Base-by-base conservation (phyloP, 768 basidiomycete genomes). In the Cyathus striatus region DNA sequence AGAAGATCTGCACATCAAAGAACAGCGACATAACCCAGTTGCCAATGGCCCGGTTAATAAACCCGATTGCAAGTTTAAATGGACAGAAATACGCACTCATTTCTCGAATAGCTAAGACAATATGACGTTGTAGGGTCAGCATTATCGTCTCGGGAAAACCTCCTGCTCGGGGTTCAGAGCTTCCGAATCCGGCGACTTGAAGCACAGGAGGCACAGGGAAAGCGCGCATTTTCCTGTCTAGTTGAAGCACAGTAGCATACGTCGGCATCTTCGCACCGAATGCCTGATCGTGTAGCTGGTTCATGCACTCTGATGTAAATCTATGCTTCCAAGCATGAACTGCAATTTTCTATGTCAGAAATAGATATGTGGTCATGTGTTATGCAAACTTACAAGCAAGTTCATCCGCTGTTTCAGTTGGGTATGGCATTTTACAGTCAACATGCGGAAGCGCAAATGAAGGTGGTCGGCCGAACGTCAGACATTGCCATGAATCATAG, bases 281-380 rank as follows among this genome's bases (percentile, higher is more conserved):
- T 0, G 83, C 83, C 57, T 85, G 81, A 50, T 85, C 83, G 47
- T 83, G 79, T 42, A 85, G 69, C 5, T 79, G 62, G 26, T 76
- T 76, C 78, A 85, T 80, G 53, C 82, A 84, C 54, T 83, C 80
- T 1, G 79, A 77, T 16, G 73, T 65, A 46, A 83, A 84, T 22
- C 78, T 72, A 50, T 85, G 81, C 60, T 85, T 85, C 83, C 83
- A 85, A 17, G 75, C 69, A 46, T 81, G 72, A 58, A 74, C 83
- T 84, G 44, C 18, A 36, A 23, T 18, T n/a, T n/a, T 10, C 18
- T 10, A 37, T 37, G 10, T 37, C 14, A 37, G 35, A 10, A 10
- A 20, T 10, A 16, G 18, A 14, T 37, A n/a, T n/a, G n/a, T n/a
- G 9, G 27, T n/a, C 9, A 9, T 20, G 35, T 18, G 21, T 3